These are phyloP conservation scores for Naganishia friedmannii DNA, from an alignment of 768 basidiomycete genomes.

Conservation along the genomic window DNA sequence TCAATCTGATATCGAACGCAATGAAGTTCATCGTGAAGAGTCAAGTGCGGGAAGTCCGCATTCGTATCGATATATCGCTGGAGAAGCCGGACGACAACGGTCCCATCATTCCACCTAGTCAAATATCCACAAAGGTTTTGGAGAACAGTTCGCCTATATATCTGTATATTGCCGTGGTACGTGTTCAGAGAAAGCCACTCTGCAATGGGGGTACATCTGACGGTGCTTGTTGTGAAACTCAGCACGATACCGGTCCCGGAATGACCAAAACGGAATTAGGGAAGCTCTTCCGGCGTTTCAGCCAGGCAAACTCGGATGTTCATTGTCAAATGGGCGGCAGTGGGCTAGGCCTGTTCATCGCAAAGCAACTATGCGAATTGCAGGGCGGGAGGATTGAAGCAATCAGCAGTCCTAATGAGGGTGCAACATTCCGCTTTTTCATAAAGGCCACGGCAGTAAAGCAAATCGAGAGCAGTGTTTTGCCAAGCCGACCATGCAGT, in stretches of 20 bases:
- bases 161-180: conserved; percentile 24
- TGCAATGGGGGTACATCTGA: background rate
- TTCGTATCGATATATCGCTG: conserved; percentile 12
- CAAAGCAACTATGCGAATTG: conserved; percentile 28
- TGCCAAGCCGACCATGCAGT: conserved; percentile 8
- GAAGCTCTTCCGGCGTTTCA: conserved; percentile 29
- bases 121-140: background rate
- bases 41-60: conserved; percentile 8
- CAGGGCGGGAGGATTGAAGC: conserved; percentile 30
- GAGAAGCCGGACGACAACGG: conserved; percentile 10
- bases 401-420: conserved; percentile 4
- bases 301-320: conserved; percentile 25
- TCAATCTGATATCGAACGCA: conserved; percentile 30
- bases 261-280: conserved; percentile 22
- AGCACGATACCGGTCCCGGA: conserved; percentile 31
- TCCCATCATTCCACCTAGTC: background rate
- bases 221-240: background rate
- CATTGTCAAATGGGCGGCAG: conserved; percentile 28
- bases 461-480: background rate
- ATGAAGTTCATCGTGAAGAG: conserved; percentile 24
- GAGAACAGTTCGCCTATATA: conserved; percentile 3
- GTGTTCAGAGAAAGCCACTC: background rate
- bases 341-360: conserved; percentile 30
- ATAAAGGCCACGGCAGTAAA: conserved; percentile 5
- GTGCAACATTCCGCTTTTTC: conserved; percentile 28